Evolutionary conservation across 331 rosid species (phyloP).

Genomic region (Pyracantha coccinea): DNA sequence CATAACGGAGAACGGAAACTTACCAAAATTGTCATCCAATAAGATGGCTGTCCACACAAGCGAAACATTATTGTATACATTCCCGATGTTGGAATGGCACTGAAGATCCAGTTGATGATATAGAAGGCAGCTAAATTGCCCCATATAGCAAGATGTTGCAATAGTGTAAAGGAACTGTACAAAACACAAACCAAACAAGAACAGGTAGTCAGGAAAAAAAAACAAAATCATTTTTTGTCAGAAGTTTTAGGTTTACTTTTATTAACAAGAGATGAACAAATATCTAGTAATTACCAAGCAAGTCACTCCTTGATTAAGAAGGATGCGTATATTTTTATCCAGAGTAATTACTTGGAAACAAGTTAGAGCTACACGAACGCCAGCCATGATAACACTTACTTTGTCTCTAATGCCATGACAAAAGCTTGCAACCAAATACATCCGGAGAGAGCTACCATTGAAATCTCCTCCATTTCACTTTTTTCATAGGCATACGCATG

Average conservation of each 20-base stretch:
- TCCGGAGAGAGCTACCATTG: conserved; percentile 91
- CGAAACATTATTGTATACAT: conserved; percentile 90
- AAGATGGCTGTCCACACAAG: conserved; percentile 70
- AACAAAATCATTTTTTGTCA: background rate
- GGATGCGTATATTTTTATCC: too few species aligned
- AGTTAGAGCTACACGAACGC: background rate
- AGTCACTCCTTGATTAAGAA: background rate
- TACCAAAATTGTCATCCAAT: conserved; percentile 74
- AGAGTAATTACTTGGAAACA: background rate
- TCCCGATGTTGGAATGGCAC: conserved; percentile 83
- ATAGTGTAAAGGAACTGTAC: conserved; percentile 81
- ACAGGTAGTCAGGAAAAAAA: conserved; percentile 12
- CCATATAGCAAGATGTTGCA: conserved; percentile 84
- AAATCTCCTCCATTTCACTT: conserved; percentile 82
- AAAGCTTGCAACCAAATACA: conserved; percentile 97
- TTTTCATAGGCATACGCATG: conserved; percentile 84
- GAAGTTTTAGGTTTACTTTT: background rate
- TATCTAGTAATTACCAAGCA: background rate
- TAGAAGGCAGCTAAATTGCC: conserved; percentile 78
- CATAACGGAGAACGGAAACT: conserved; percentile 23
- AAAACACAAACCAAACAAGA: conserved; percentile 26
- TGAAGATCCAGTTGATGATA: conserved; percentile 70
- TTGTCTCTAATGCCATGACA: conserved; percentile 76
- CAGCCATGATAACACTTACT: conserved; percentile 40
- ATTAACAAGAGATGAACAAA: background rate